A percentile compares a stretch with the other conserved stretches of the same genome.
phyloP scores from a whole-genome alignment of 192 early-diverging fungal species.

The Rhizoclosmatium globosum region DNA sequence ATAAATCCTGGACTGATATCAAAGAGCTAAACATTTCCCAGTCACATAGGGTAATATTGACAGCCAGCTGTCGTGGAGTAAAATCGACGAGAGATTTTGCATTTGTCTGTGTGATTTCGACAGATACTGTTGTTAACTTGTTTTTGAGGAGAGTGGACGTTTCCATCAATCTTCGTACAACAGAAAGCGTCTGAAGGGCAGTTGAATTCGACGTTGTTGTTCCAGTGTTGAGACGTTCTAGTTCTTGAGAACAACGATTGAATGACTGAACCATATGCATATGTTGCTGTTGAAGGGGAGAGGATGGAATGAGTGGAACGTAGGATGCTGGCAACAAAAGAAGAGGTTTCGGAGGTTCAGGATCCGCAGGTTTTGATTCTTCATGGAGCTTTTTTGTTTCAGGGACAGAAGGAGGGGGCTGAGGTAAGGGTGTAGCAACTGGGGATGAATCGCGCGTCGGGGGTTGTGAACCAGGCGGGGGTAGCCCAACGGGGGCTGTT shows the following conservation, averaged over 20 bases:
- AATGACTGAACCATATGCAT: constrained; percentile 15
- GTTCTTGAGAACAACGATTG: constrained; percentile 7
- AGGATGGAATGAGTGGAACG: constrained; percentile 34
- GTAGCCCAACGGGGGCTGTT: background rate
- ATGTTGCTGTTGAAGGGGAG: constrained; percentile 31
- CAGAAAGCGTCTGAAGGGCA: constrained; percentile 20
- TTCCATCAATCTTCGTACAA: constrained; percentile 36
- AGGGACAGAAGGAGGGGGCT: background rate
- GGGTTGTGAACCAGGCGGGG: background rate
- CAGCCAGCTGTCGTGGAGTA: constrained; percentile 16
- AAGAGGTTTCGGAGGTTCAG: background rate
- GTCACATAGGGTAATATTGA: constrained; percentile 30
- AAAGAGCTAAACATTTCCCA: constrained; percentile 33
- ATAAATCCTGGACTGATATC: constrained; percentile 20
- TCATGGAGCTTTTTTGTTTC: background rate
- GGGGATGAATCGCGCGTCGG: background rate
- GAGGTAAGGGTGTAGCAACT: no score
- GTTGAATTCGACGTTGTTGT: background rate
- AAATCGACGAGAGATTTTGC: constrained; percentile 25
- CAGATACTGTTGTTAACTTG: constrained; percentile 11
- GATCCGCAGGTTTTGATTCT: background rate
- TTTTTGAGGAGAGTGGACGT: constrained; percentile 31
- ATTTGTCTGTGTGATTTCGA: constrained; percentile 2
- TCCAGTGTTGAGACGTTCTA: constrained; percentile 25
- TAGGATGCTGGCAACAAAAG: background rate